Evolutionary conservation across 2,329 filamentous ascomycete genomes (phyloP), one percentile per base, ranked within the genome.

Genomic region (Paraphoma sp.): DNA sequence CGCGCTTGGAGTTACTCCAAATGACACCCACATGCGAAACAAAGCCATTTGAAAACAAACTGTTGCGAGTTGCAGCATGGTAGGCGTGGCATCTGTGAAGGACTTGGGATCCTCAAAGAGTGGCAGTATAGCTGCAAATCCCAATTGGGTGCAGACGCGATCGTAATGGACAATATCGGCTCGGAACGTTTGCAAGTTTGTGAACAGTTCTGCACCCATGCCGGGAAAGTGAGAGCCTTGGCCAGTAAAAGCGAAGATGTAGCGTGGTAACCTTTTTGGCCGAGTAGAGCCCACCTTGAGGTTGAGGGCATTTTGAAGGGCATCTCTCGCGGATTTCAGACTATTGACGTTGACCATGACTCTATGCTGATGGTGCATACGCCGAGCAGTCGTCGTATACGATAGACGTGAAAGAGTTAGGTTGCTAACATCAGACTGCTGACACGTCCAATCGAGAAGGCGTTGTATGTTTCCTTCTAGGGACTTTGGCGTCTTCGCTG

Each of bases 281-380:
- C 61, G 90, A 90, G 53, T 80, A 80, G 53, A 75, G 70, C 53
- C 56, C 10, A 43, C 31, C 14, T 50, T 41, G 12, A 42, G 14
- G 4, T 48, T 28, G 16, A 51, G 23, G 4, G 53, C 48, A 6
- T 33, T 36, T 11, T 36, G 31, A 30, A 57, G 53, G 6, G 41
- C 18, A 4, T 12, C 10, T 46, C 31, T 29, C 38, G 51, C 17
- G 54, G 36, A 30, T 5, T 16, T 11, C 17, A 48, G 28, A 12
- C 38, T 53, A 0, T 29, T 50, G 30, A 43, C 57, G 4, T 56
- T 54, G 36, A 61, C 8, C 43, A 49, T 45, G 6, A 57, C 45
- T 1, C 59, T 57, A 30, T 59, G 36, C 17, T 56, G 36, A 41
- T 71, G 64, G n/a, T 71, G 69, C 12, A 57, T 57, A 9, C 69